These are phyloP conservation scores for Rhodotorula sp. DNA, from an alignment of 1,284 basidiomycete species.

Conservation along the genomic window DNA sequence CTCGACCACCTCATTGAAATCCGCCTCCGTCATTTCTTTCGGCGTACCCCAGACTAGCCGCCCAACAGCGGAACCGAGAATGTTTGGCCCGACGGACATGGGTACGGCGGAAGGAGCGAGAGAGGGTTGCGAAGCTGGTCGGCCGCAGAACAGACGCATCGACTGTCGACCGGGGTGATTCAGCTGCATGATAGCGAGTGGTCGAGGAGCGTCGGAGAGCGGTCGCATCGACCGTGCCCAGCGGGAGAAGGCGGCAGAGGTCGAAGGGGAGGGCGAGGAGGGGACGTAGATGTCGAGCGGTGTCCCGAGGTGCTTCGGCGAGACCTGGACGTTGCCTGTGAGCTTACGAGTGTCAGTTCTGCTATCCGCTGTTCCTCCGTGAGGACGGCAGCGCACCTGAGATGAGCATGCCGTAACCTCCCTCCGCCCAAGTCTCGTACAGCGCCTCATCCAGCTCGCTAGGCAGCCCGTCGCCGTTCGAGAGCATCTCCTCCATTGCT, in stretches of 20 bases:
- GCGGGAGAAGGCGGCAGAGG: constrained; percentile 5
- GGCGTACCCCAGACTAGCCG: constrained; percentile 64
- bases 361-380: not conserved
- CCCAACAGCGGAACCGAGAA: constrained; percentile 55
- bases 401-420: constrained; percentile 83
- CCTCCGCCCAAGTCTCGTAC: constrained; percentile 72
- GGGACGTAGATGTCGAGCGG: constrained; percentile 77
- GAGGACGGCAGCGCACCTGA: constrained; percentile 56
- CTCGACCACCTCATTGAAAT: constrained; percentile 63
- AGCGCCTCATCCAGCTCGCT: constrained; percentile 63
- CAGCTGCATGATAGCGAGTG: constrained; percentile 66
- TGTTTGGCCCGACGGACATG: constrained; percentile 51
- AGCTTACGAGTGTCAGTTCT: constrained; percentile 12
- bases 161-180: constrained; percentile 86
- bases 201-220: not conserved
- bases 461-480: constrained; percentile 61
- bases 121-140: constrained; percentile 60
- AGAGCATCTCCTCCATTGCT: constrained; percentile 83
- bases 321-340: constrained; percentile 75
- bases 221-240: not conserved
- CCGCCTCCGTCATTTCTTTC: constrained; percentile 58
- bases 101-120: constrained; percentile 70
- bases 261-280: constrained; percentile 47
- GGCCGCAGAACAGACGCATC: constrained; percentile 62
- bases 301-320: constrained; percentile 66